Base-by-base conservation (phyloP, 208 protist species). In the Trypanosoma scelopori region DNA sequence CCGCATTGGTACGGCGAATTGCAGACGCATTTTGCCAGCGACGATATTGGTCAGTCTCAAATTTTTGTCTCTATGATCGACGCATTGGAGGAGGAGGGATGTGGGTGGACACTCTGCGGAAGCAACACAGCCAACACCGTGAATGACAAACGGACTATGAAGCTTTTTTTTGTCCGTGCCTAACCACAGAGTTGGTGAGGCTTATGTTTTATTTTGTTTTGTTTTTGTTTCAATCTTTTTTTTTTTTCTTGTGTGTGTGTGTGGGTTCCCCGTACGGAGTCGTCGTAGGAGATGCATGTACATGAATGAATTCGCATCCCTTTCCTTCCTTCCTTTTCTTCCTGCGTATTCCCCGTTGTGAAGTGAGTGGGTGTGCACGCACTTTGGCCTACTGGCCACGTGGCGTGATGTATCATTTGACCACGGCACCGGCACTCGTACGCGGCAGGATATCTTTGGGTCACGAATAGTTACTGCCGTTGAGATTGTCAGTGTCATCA, bases 1-100 rank as follows among this genome's bases (percentile, higher is more conserved):
- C 90, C 88, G 45, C 87, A 88, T 68, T 97, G 91, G 91, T 74
- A 89, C 62, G 91, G 85, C 22, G 85, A 94, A 73, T 74, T 97
- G n/a, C 70, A 80, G 30, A 82, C 76, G 7, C 85, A 94, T 41
- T 97, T 94, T 55, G 85, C 85, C 46, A 95, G 81, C 28, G 83
- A 93, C 47, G 91, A 97, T 71, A 93, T 97, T 75, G 90, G 90
- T 55, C 81, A 85, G 18, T 91, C 85, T 0, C 85, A 80, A 63
- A 55, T 95, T 18, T 92, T 95, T 52, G 71, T 95, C 22, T 63
- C 87, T 5, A 39, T 95, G 25, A 77, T 95, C 39, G 85, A 95
- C 61, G 80, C 79, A 13, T 68, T 95, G 20, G 90, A 95, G 63
- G 85, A 95, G 74, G 90, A 94, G 69, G 89, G n/a, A n/a, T n/a